These are phyloP conservation scores for Lotus japonicus DNA, from an alignment of 306 rosid genomes.

Conservation along the genomic window DNA sequence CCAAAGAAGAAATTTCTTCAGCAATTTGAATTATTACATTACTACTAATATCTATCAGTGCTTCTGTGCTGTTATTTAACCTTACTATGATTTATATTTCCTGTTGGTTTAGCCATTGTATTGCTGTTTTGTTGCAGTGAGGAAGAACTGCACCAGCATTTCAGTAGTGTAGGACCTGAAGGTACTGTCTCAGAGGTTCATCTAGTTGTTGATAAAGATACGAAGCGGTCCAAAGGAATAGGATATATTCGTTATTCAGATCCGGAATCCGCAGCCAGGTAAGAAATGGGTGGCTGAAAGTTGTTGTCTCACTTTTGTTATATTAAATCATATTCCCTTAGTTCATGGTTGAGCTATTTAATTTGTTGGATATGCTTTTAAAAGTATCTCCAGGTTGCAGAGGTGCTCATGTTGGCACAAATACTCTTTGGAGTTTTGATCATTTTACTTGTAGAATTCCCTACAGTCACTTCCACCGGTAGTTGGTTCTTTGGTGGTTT, in stretches of 20 bases:
- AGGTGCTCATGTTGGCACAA: neutral
- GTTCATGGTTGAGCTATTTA: neutral
- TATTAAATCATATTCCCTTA: neutral
- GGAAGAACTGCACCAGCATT: conserved; percentile 80
- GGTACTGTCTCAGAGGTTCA: conserved; percentile 70
- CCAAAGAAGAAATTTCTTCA: neutral
- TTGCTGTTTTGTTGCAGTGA: conserved; percentile 43
- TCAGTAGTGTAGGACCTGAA: conserved; percentile 56
- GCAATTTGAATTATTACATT: neutral
- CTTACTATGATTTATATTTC: neutral
- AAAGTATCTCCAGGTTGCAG: no score
- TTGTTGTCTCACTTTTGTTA: neutral
- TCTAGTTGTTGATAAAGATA: conserved; percentile 70
- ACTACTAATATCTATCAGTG: neutral
- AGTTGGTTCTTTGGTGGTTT: conserved; percentile 3
- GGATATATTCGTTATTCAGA: conserved; percentile 53
- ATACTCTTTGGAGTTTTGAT: neutral
- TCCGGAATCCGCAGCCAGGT: conserved; percentile 67
- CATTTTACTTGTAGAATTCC: neutral
- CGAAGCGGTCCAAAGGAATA: conserved; percentile 69
- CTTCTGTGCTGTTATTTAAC: neutral
- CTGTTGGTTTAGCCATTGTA: neutral
- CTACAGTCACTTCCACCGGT: neutral
- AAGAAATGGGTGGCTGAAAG: neutral
- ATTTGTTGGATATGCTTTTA: neutral